Evolutionary conservation across 192 early-diverging fungal species (phyloP).

Genomic region (Dissophora ornata): DNA sequence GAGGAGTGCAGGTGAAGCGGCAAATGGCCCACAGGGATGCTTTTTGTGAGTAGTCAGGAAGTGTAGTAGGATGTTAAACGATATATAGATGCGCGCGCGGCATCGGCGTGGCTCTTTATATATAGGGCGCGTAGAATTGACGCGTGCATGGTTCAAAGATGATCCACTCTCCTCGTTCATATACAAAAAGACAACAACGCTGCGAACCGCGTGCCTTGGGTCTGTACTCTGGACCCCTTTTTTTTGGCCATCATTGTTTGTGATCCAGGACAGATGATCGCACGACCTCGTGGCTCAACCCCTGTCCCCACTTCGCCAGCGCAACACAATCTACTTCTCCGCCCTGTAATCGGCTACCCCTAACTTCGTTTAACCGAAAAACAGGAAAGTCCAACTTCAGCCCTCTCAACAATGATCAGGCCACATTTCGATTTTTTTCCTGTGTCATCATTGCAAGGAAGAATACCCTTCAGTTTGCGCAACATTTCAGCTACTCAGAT

Average conservation of each 20-base stretch:
- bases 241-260: neutral
- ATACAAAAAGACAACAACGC: too few relatives aligned
- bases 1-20: neutral
- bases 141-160: slow-evolving; percentile 15
- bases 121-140: neutral
- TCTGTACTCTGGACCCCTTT: neutral
- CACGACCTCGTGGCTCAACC: slow-evolving; percentile 10
- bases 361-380: too few relatives aligned
- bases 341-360: too few relatives aligned
- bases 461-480: too few relatives aligned
- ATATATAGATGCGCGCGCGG: neutral
- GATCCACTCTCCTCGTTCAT: neutral
- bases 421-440: slow-evolving; percentile 8
- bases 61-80: too few relatives aligned
- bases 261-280: slow-evolving; percentile 12
- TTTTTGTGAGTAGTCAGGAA: too few relatives aligned
- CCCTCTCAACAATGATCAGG: neutral
- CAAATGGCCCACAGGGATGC: too few relatives aligned
- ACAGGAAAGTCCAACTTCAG: neutral
- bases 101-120: too few relatives aligned
- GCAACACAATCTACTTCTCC: too few relatives aligned
- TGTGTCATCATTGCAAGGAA: neutral
- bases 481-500: too few relatives aligned
- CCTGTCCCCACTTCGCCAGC: neutral
- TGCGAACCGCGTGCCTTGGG: too few relatives aligned